Conservation (phyloP, 352 stramenopile genomes). For the Phytopythium cucurbitacearum region DNA sequence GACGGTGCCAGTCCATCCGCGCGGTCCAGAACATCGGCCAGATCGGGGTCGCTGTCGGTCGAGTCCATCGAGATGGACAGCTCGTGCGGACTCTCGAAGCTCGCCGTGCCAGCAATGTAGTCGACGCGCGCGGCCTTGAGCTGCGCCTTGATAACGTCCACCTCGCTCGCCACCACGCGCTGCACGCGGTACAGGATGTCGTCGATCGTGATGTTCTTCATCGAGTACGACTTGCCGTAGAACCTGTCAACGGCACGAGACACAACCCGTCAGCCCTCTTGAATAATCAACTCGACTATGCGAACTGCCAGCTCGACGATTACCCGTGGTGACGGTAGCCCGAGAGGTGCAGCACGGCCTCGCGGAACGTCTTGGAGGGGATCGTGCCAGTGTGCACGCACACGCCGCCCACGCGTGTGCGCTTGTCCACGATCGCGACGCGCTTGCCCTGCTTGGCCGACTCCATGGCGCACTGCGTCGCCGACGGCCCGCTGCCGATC, state of each 20-base stretch:
- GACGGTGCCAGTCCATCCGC: slow-evolving; percentile 23
- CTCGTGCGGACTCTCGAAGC: slow-evolving; percentile 74
- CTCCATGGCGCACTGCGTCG: slow-evolving; percentile 85
- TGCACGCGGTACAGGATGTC: slow-evolving; percentile 82
- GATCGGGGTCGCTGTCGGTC: slow-evolving; percentile 2
- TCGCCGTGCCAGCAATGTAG: slow-evolving; percentile 61
- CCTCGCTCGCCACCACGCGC: slow-evolving; percentile 67
- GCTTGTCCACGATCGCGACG: slow-evolving; percentile 79
- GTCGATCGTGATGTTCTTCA: slow-evolving; percentile 80
- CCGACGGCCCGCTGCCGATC: slow-evolving; percentile 82
- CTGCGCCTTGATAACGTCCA: slow-evolving; percentile 80
- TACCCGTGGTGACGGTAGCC: slow-evolving; percentile 84
- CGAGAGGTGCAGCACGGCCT: slow-evolving; percentile 87
- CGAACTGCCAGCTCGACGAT: slow-evolving; percentile 3
- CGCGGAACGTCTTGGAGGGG: slow-evolving; percentile 88
- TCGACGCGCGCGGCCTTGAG: slow-evolving; percentile 73
- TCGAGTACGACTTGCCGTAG: slow-evolving; percentile 83
- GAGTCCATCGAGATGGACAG: slow-evolving; percentile 47
- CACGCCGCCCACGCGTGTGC: slow-evolving; percentile 53
- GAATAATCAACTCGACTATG: neutral
- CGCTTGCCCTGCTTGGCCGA: slow-evolving; percentile 76
- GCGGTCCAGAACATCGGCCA: no score
- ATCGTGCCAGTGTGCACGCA: slow-evolving; percentile 86
- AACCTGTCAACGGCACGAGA: slow-evolving; percentile 16
- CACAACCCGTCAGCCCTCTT: no score